Percentiles rank a stretch among this genome's conserved stretches.
Evolutionary conservation across 2,329 filamentous ascomycete species (phyloP).

Genomic region (Ophiostoma piceae): DNA sequence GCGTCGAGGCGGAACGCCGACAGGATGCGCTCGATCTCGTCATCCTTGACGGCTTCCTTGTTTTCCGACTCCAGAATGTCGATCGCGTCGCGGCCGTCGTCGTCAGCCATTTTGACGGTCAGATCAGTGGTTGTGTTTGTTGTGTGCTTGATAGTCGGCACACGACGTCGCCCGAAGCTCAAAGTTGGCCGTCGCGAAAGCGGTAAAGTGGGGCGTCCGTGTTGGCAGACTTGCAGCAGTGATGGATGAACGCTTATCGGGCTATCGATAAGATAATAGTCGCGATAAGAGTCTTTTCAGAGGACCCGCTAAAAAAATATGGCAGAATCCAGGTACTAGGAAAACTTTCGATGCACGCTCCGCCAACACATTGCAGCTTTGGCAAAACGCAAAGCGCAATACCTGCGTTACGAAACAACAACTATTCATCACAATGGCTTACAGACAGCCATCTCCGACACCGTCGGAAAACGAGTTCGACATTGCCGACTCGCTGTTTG

Average conservation of each 20-base stretch:
- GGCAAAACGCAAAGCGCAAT: neutral
- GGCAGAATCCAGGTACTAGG: slow-evolving; percentile 11
- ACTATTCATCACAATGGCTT: slow-evolving; percentile 51
- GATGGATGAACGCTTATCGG: neutral
- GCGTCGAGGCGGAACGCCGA: slow-evolving; percentile 74
- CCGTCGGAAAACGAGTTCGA: slow-evolving; percentile 87
- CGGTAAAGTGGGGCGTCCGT: slow-evolving; percentile 10
- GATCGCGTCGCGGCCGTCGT: slow-evolving; percentile 56
- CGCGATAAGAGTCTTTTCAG: slow-evolving; percentile 20
- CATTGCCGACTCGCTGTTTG: slow-evolving; percentile 73
- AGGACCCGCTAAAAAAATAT: slow-evolving; percentile 21
- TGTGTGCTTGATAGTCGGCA: neutral
- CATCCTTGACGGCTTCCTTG: slow-evolving; percentile 93
- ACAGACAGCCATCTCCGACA: slow-evolving; percentile 71
- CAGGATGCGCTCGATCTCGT: slow-evolving; percentile 90
- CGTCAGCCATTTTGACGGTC: slow-evolving; percentile 26
- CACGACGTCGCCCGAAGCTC: neutral
- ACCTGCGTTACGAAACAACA: neutral
- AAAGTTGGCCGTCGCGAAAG: slow-evolving; percentile 2
- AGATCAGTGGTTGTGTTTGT: neutral
- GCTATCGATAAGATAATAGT: slow-evolving; percentile 13
- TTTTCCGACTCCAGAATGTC: slow-evolving; percentile 76
- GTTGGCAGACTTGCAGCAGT: neutral
- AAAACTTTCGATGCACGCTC: neutral
- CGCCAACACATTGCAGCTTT: neutral